Base-by-base conservation (phyloP, 2,329 filamentous ascomycete genomes). In the Ophiostoma perfectum region DNA sequence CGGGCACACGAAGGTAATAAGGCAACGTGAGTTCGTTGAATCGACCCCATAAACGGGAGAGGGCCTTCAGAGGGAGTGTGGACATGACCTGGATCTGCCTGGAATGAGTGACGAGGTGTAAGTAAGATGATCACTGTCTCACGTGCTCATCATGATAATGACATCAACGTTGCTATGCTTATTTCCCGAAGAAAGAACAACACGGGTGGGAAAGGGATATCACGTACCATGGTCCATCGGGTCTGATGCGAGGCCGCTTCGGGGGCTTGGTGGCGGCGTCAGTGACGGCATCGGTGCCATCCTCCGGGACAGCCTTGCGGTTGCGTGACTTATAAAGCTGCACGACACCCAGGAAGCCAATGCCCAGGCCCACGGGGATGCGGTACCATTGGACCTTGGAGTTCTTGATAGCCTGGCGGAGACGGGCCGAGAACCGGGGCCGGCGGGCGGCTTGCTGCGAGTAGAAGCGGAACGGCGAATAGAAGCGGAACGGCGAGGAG, bases 51-150 rank as follows among this genome's bases (percentile, higher is more conserved):
- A 96, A 76, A 64, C 93, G 86, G 45, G 93, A 97, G 62, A 97
- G 84, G 47, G 92, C 93, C 80, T 97, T 97, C 71, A 97, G 82
- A 45, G 93, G 93, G 70, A 97, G 81, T 1, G 92, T 96, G 7
- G 92, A 96, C 90, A 97, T 96, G 77, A 97, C 86, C 76, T 93
- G 91, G 66, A 97, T 91, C 76, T 94, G 91, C 91, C 84, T 86
- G 65, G 39, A 27, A 18, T 67, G n/a, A 68, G 52, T 68, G 8
- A 9, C 9, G 44, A 5, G 69, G 38, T 14, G 14, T 14, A 60
- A 36, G 27, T 8, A 38, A 8, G n/a, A 27, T 5, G 6, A 27
- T 55, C 18, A 39, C 36, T 60, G 55, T 39, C 47, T 58, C 68
- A 67, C 68, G 60, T 65, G 65, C 65, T 49, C 66, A 63, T 45